Evolutionary conservation across 768 basidiomycete species (phyloP).

Genomic region (Dentipellis sp.): DNA sequence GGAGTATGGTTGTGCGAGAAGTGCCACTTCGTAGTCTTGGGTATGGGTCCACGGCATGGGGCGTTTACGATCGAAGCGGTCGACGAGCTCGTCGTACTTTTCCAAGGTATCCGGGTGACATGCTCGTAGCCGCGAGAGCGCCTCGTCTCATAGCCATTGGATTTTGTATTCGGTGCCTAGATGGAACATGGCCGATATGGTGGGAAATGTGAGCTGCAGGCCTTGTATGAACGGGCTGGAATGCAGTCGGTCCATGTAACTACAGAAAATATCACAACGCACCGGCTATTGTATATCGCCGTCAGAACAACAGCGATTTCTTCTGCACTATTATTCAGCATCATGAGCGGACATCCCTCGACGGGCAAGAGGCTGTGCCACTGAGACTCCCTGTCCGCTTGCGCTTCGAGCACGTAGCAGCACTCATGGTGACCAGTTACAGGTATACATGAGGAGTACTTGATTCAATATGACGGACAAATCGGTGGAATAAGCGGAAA

Average conservation of each 20-base stretch:
- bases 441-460: too few relatives aligned
- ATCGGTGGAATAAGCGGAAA: too few relatives aligned
- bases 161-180: background rate
- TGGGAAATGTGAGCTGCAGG: background rate
- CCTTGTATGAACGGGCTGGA: background rate
- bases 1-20: background rate
- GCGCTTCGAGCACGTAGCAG: too few relatives aligned
- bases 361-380: conserved; percentile 1
- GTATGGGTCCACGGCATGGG: background rate
- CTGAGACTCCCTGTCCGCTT: too few relatives aligned
- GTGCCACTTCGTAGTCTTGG: background rate
- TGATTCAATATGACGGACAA: too few relatives aligned
- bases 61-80: background rate
- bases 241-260: too few relatives aligned
- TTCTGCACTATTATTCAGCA: background rate
- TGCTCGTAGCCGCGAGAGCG: background rate
- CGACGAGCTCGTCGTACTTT: background rate
- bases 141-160: background rate
- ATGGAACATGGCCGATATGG: background rate
- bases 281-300: background rate
- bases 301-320: background rate
- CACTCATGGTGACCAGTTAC: too few relatives aligned
- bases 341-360: background rate
- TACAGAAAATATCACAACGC: background rate
- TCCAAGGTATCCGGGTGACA: background rate